Percentiles rank a stretch among this genome's conserved stretches.
Conservation (phyloP, 306 rosid species). For the Quercus gilva region DNA sequence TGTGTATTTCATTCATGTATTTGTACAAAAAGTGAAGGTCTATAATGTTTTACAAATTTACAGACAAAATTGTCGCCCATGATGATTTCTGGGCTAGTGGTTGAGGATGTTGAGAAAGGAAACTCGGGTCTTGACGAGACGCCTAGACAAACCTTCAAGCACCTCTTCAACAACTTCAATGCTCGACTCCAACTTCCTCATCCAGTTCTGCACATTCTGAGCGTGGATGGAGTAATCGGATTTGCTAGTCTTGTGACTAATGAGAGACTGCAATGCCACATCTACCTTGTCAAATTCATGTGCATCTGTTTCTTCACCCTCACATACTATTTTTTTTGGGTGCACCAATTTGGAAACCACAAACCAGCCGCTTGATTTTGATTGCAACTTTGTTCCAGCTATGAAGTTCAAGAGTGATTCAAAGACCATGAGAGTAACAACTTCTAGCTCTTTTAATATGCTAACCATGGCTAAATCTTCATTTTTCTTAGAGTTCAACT, state of each 20-base stretch:
- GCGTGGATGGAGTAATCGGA: neutral
- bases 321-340: slow-evolving; percentile 19
- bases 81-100: neutral
- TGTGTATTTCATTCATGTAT: neutral
- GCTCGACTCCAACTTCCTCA: slow-evolving; percentile 23
- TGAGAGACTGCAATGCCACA: slow-evolving; percentile 11
- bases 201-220: slow-evolving; percentile 13
- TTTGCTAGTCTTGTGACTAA: neutral
- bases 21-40: too few species aligned
- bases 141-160: slow-evolving; percentile 15
- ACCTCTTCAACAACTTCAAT: slow-evolving; percentile 24
- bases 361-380: slow-evolving; percentile 12
- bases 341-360: slow-evolving; percentile 23
- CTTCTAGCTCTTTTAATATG: slow-evolving; percentile 24
- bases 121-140: slow-evolving; percentile 24
- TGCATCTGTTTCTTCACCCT: slow-evolving; percentile 6
- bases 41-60: neutral
- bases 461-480: slow-evolving; percentile 15
- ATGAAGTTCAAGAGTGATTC: slow-evolving; percentile 17
- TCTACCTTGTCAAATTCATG: slow-evolving; percentile 26
- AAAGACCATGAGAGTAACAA: neutral
- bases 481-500: neutral
- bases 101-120: slow-evolving; percentile 31
- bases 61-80: neutral
- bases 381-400: neutral